A percentile compares a stretch with the other conserved stretches of the same genome.
These are phyloP conservation scores for Pichia occidentalis DNA, from an alignment of 805 yeast genomes.

Conservation along the genomic window DNA sequence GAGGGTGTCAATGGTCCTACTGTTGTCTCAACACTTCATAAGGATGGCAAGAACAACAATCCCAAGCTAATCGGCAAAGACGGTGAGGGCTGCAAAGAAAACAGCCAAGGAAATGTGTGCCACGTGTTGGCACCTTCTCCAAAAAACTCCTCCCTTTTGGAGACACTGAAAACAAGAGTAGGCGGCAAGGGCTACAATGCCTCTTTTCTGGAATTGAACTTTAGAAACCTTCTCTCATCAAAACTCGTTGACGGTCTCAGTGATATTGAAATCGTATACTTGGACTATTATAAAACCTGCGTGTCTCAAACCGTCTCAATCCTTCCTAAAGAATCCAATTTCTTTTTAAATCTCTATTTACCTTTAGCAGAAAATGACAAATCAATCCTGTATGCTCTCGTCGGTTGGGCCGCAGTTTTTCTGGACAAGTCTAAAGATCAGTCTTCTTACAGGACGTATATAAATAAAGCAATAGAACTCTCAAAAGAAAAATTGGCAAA, in stretches of 20 bases:
- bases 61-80: no score
- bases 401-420: conserved; percentile 47
- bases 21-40: no score
- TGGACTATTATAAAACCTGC: conserved; percentile 40
- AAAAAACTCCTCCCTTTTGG: neutral
- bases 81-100: conserved; percentile 7
- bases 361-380: conserved; percentile 46
- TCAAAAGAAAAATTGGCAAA: neutral
- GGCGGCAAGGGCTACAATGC: neutral
- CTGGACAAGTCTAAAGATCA: conserved; percentile 11
- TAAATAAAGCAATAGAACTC: conserved; percentile 4
- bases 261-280: conserved; percentile 25
- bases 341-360: conserved; percentile 44
- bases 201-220: neutral
- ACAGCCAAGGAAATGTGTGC: neutral
- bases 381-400: conserved; percentile 40
- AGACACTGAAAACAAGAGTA: conserved; percentile 1
- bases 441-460: conserved; percentile 3
- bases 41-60: no score
- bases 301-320: conserved; percentile 45
- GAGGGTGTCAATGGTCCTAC: no score
- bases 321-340: conserved; percentile 41
- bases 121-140: neutral
- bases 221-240: conserved; percentile 11
- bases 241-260: conserved; percentile 10